Percentiles rank a stretch among this genome's conserved stretches.
phyloP scores from a whole-genome alignment of 192 early-diverging fungal species.

The Dimargaris cristalligena region DNA sequence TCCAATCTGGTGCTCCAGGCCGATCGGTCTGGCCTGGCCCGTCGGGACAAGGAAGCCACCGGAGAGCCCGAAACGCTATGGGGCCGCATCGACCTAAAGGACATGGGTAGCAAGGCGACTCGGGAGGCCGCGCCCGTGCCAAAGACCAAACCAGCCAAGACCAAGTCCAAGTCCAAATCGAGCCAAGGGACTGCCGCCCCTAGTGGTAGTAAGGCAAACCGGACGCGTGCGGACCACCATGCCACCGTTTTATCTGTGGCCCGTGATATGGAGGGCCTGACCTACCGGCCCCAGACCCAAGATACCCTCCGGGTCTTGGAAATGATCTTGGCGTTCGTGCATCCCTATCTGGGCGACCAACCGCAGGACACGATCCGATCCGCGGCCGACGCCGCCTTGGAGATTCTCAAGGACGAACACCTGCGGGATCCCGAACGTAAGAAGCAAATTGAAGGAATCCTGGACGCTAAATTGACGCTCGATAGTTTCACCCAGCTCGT shows the following conservation, averaged over 20 bases:
- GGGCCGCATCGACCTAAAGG: conserved; percentile 66
- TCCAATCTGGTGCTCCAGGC: conserved; percentile 92
- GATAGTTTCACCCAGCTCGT: conserved; percentile 78
- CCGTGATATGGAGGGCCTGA: conserved; percentile 65
- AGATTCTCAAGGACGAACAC: conserved; percentile 65
- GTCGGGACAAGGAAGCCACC: conserved; percentile 80
- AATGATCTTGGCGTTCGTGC: conserved; percentile 68
- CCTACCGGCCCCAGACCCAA: conserved; percentile 75
- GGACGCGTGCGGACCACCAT: conserved; percentile 11
- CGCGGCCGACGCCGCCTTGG: conserved; percentile 72
- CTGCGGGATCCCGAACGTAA: conserved; percentile 84
- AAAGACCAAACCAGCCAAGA: conserved; percentile 47
- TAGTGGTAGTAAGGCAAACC: conserved; percentile 23
- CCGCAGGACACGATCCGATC: conserved; percentile 78
- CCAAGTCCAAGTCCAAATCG: conserved; percentile 26
- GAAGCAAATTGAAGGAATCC: conserved; percentile 56
- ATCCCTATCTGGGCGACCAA: conserved; percentile 68
- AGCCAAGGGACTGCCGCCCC: conserved; percentile 30
- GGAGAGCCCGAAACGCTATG: conserved; percentile 89
- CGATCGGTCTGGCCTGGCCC: conserved; percentile 59
- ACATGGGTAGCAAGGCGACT: conserved; percentile 68
- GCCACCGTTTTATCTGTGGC: conserved; percentile 63
- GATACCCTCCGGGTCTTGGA: conserved; percentile 84
- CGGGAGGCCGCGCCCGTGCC: conserved; percentile 46
- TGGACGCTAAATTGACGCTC: conserved; percentile 45